A percentile compares a stretch with the other conserved stretches of the same genome.
Evolutionary conservation across 495 filamentous ascomycete species (phyloP).

Genomic region (Ascobolus immersus): DNA sequence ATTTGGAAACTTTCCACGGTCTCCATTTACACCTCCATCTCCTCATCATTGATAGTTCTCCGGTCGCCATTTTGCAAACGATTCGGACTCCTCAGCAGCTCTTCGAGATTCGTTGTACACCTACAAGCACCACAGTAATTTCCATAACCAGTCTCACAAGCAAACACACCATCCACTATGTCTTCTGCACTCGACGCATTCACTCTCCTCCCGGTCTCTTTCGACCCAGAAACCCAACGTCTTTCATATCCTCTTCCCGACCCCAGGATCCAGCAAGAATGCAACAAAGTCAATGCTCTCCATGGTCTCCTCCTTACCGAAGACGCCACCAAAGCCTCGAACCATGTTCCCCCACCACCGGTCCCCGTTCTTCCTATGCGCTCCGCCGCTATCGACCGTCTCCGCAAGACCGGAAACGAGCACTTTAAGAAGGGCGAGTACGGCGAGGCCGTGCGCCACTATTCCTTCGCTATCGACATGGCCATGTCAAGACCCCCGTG

Average conservation of each 20-base stretch:
- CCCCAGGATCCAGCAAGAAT: constrained; percentile 33
- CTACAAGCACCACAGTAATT: too few species aligned
- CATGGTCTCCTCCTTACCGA: constrained; percentile 43
- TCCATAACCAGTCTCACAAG: too few species aligned
- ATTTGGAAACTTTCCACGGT: too few species aligned
- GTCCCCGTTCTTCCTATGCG: constrained; percentile 68
- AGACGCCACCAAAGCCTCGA: constrained; percentile 44
- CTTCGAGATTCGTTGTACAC: too few species aligned
- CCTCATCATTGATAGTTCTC: too few species aligned
- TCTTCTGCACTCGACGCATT: constrained; percentile 42
- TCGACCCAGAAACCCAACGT: constrained; percentile 56
- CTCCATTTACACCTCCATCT: too few species aligned
- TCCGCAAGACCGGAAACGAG: constrained; percentile 65
- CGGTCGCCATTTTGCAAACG: too few species aligned
- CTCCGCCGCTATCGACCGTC: constrained; percentile 58
- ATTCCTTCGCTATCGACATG: constrained; percentile 68
- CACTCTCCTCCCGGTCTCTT: constrained; percentile 50
- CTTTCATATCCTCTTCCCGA: constrained; percentile 17
- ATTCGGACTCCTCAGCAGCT: too few species aligned
- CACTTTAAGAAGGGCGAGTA: constrained; percentile 52
- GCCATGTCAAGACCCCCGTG: constrained; percentile 53
- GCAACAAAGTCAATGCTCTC: constrained; percentile 42
- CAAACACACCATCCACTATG: constrained; percentile 23
- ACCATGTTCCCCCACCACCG: constrained; percentile 59
- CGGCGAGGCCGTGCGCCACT: constrained; percentile 51